Evolutionary conservation across 2,329 filamentous ascomycete species (phyloP).

Genomic region (Sporothrix phasma): DNA sequence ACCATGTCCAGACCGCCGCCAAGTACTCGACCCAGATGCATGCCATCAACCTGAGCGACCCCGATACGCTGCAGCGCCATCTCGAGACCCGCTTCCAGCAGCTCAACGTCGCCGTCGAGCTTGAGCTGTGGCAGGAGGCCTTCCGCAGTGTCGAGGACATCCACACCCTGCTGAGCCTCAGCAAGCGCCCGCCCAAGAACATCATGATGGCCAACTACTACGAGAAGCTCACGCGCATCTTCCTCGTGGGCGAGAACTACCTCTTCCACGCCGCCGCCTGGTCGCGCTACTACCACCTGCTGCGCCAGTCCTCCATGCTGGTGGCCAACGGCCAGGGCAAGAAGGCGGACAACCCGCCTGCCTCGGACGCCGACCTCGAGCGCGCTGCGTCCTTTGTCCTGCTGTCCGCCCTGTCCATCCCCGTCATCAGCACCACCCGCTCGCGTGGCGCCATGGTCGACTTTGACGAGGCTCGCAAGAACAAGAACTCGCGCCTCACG

Average conservation of each 20-base stretch:
- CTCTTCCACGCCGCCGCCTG: conserved; percentile 97
- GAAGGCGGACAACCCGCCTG: conserved; percentile 89
- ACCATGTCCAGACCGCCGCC: conserved; percentile 97
- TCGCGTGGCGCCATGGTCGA: conserved; percentile 94
- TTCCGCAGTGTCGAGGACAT: conserved; percentile 99
- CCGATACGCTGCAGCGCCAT: conserved; percentile 93
- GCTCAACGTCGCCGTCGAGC: conserved; percentile 92
- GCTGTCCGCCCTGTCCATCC: conserved; percentile 90
- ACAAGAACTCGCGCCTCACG: conserved; percentile 95
- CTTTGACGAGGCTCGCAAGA: conserved; percentile 93
- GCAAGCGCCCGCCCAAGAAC: conserved; percentile 97
- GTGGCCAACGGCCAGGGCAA: conserved; percentile 76
- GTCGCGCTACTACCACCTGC: conserved; percentile 93
- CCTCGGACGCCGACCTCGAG: conserved; percentile 81
- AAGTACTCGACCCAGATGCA: conserved; percentile 99
- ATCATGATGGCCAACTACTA: conserved; percentile 99
- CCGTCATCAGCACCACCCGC: conserved; percentile 95
- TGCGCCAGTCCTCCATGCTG: conserved; percentile 78
- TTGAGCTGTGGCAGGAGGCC: conserved; percentile 98
- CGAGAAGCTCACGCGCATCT: conserved; percentile 96
- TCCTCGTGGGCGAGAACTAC: conserved; percentile 98
- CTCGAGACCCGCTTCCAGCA: conserved; percentile 97
- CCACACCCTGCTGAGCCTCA: conserved; percentile 90
- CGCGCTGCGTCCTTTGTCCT: conserved; percentile 94
- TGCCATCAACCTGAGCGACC: conserved; percentile 96